Evolutionary conservation across 2,329 filamentous ascomycete genomes (phyloP), one percentile per base, ranked within the genome.

Genomic region (Penicillium digitatum): DNA sequence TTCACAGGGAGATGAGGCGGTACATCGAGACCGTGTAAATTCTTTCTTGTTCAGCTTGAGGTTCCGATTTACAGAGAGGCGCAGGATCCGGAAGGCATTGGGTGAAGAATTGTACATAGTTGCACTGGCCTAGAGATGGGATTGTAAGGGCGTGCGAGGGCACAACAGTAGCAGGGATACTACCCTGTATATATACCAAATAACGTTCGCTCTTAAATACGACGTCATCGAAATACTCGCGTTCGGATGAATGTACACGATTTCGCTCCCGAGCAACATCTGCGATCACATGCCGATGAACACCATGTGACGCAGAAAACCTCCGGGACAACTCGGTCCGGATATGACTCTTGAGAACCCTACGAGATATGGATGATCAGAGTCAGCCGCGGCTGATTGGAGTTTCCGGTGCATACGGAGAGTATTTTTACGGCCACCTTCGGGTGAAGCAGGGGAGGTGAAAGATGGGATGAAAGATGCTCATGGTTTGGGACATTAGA

Each of bases 21-120:
- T 91, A 91, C 66, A 89, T 90, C 58, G 88, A 90, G 73, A 89
- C 86, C n/a, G 85, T 89, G 55, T 87, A 39, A 43, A 42, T 53
- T 18, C 7, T 52, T 31, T 26, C 3, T 10, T 18, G 20, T 20
- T 5, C 20, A 14, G 18, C 3, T 34, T n/a, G 16, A 11, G 20
- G 22, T 16, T 43, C 47, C 3, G 14, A 4, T 24, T 42, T 42
- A 40, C 35, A 20, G 16, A 11, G 14, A 29, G 12, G 29, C 3
- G 14, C 9, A n/a, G n/a, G 27, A 49, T 12, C 11, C 14, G 11
- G 7, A 5, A 27, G n/a, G 12, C 6, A 12, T 8, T 4, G 20
- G 22, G n/a, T 18, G 20, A 32, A 44, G 18, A 24, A 44, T 39
- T 51, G 52, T 51, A 55, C 27, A 51, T 55, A 55, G 47, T 45